phyloP scores from a whole-genome alignment of 768 basidiomycete species.

The Collybia mongolica region DNA sequence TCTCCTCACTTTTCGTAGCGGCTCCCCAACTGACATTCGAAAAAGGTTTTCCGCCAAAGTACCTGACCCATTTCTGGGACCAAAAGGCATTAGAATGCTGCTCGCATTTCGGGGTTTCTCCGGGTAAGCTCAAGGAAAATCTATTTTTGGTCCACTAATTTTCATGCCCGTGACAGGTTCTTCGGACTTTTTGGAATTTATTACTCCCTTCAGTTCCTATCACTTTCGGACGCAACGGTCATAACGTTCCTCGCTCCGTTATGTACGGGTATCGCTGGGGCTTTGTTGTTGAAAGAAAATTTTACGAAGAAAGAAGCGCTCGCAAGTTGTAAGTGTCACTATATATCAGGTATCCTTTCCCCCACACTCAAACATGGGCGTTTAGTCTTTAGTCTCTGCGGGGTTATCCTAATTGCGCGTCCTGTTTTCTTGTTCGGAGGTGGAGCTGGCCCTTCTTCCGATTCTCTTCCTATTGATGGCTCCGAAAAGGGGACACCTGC shows the following conservation, averaged over 20 bases:
- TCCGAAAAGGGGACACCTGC: conserved; percentile 25
- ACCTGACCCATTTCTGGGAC: conserved; percentile 63
- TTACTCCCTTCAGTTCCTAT: conserved; percentile 71
- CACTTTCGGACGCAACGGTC: conserved; percentile 76
- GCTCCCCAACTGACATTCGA: background rate
- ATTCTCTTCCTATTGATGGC: conserved; percentile 16
- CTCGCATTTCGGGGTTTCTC: conserved; percentile 58
- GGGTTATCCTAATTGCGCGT: conserved; percentile 80
- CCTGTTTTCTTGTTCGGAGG: conserved; percentile 72
- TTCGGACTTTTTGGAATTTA: conserved; percentile 50
- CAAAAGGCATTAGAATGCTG: conserved; percentile 61
- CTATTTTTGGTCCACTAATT: background rate
- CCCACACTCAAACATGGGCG: background rate
- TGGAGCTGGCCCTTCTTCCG: conserved; percentile 1
- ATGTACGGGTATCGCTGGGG: conserved; percentile 59
- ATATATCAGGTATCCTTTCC: background rate
- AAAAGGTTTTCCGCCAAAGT: conserved; percentile 37
- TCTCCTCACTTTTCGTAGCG: background rate
- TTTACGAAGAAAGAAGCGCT: conserved; percentile 54
- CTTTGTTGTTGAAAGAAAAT: conserved; percentile 58
- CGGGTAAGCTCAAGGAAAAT: conserved; percentile 42
- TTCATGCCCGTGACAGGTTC: conserved; percentile 45
- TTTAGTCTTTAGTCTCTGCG: conserved; percentile 65
- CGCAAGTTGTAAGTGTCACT: conserved; percentile 36
- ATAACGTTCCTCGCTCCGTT: conserved; percentile 75